Evolutionary conservation across 2,329 filamentous ascomycete species (phyloP), one percentile per base, ranked within the genome.

Genomic region (Ascosphaera apis): DNA sequence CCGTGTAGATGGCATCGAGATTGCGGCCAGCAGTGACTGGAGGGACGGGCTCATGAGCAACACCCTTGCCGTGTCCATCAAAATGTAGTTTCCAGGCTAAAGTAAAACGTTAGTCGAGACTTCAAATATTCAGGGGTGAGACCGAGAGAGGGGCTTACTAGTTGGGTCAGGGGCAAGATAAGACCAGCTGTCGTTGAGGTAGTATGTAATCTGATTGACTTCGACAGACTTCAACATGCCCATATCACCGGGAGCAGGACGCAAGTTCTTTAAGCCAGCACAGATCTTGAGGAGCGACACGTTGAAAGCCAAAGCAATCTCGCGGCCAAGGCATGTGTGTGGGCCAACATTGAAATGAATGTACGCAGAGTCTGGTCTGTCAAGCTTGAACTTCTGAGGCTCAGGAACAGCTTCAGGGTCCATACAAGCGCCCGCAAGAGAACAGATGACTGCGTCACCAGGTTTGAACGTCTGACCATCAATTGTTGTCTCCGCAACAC

Each of bases 101-200:
- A 38, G 9, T 15, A 38, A 13, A 19, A 33, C 31, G 12, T 19
- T 30, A 21, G n/a, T 15, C 6, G 15, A 23, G 30, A 7, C 23
- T 16, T 31, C n/a, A 3, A 25, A 12, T 9, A 18, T 13, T 15
- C 6, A 23, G 6, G 5, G n/a, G 7, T n/a, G 23, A 31, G 15
- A 21, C 21, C 4, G 31, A 27, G 37, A 28, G 36, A 36, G 7
- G n/a, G n/a, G 47, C 48, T 55, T 56, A 64, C 61, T 62, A 40
- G 53, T 61, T 2, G 58, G 54, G 40, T 63, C 58, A 11, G 56
- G 55, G 21, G 49, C 49, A 12, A 64, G 52, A 33, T 56, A 58
- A 1, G 60, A 62, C 57, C 62, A 64, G 42, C 55, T 61, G 33
- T 64, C 60, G 38, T 62, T 62, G 15, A 63, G 52, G 37, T 61